phyloP scores from a whole-genome alignment of 2,329 filamentous ascomycete genomes.

The Phoma herbarum region DNA sequence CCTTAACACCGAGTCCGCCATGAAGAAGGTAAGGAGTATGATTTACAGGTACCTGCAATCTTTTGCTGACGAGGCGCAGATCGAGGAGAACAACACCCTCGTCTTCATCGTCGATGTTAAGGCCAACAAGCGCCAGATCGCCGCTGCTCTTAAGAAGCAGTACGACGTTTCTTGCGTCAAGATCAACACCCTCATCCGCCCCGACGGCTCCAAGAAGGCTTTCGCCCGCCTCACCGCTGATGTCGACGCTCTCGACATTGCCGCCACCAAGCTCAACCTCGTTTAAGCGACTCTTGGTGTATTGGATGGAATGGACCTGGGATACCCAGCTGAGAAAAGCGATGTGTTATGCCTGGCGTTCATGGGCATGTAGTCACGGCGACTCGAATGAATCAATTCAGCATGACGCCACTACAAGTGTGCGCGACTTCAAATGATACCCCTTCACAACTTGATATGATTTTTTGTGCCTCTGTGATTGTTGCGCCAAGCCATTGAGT shows the following conservation, averaged over 20 bases:
- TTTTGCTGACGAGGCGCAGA: constrained; percentile 55
- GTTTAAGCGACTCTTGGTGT: constrained; percentile 70
- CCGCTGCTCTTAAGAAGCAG: constrained; percentile 96
- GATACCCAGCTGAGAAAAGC: constrained; percentile 49
- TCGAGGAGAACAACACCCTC: constrained; percentile 99
- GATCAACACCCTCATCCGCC: constrained; percentile 99
- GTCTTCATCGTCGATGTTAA: constrained; percentile 93
- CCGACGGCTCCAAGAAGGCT: constrained; percentile 98
- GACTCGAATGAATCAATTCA: constrained; percentile 50
- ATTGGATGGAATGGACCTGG: constrained; percentile 41
- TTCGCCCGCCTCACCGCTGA: constrained; percentile 95
- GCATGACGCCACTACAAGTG: constrained; percentile 39
- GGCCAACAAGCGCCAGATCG: constrained; percentile 99
- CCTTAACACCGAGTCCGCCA: constrained; percentile 98
- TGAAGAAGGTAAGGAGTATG: constrained; percentile 77
- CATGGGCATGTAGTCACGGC: constrained; percentile 50
- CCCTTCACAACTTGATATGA: constrained; percentile 16
- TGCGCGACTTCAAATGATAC: constrained; percentile 25
- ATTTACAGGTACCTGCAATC: not conserved
- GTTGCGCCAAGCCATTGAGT: not conserved
- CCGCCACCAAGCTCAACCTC: constrained; percentile 97
- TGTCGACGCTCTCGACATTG: constrained; percentile 98
- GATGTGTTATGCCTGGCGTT: constrained; percentile 50
- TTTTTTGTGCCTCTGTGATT: not conserved
- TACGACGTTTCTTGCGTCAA: constrained; percentile 98